These are phyloP conservation scores for Paramecium pentaurelia DNA, from an alignment of 73 alveolate genomes.

Conservation along the genomic window DNA sequence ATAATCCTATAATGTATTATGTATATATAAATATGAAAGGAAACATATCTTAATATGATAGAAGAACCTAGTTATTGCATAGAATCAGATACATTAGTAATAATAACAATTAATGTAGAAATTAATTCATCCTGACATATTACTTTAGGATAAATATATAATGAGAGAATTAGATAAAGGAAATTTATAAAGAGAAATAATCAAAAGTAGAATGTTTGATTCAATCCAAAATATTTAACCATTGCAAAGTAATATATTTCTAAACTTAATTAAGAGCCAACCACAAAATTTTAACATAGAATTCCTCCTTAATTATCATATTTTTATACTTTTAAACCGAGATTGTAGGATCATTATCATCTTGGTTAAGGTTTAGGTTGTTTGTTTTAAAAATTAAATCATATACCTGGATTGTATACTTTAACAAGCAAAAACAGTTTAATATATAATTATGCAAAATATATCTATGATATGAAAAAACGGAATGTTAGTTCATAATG, in stretches of 20 bases:
- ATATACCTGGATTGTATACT: constrained; percentile 19
- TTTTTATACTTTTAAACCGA: constrained; percentile 32
- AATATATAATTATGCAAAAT: neutral
- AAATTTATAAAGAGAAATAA: constrained; percentile 24
- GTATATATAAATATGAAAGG: neutral
- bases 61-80: constrained; percentile 35
- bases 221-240: neutral
- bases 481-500: neutral
- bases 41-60: neutral
- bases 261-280: neutral
- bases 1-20: neutral
- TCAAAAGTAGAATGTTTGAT: neutral
- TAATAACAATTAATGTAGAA: neutral
- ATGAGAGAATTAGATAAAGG: constrained; percentile 14
- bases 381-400: neutral
- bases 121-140: constrained; percentile 20
- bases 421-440: constrained; percentile 15
- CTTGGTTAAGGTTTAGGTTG: constrained; percentile 20
- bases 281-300: neutral
- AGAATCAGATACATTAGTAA: constrained; percentile 25
- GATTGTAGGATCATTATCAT: neutral
- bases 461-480: neutral
- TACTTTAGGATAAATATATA: neutral
- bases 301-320: constrained; percentile 30
- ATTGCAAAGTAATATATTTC: neutral